Evolutionary conservation across 2,329 filamentous ascomycete species (phyloP), one percentile per base, ranked within the genome.

Genomic region (Cladosporium velox): DNA sequence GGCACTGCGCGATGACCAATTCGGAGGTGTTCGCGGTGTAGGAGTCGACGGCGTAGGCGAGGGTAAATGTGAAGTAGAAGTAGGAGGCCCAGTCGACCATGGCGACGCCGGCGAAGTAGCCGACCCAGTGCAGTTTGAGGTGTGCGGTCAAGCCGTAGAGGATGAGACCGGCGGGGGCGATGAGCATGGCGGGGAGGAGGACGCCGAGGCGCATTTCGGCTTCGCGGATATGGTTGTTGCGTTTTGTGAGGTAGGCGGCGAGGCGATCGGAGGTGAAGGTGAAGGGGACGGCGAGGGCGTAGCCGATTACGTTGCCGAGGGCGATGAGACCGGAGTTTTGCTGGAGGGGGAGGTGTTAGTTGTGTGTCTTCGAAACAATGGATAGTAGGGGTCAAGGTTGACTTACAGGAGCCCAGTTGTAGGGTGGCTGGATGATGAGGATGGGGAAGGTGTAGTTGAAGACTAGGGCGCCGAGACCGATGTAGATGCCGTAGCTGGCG

Each of bases 11-110:
- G 59, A 79, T 88, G 12, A 88, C 80, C 86, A 88, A 87, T 76
- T 88, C 86, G 28, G 82, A 84, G n/a, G 85, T 84, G 69, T 87
- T 86, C 38, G 82, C 79, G 24, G 82, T 83, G 74, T 88, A 86
- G 62, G 81, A 84, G 72, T 88, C 86, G 44, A 88, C 83, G 1
- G 86, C 85, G 70, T 88, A 88, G 2, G 86, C 86, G 10, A 89
- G 79, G 12, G 85, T 84, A 70, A 87, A 86, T 15, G 72, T 73
- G 67, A 78, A 78, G 72, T 73, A 77, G 66, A 77, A 77, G 55
- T 75, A 70, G 12, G 68, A 66, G 4, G 72, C 74, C 73, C 75
- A 78, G 60, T 78, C 74, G 32, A 70, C 70, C 75, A 79, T 75
- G 1, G 72, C 75, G 0, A 78, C 75, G 59, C 76, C 77, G 24